phyloP scores from a whole-genome alignment of 2,329 filamentous ascomycete genomes.

The Talaromyces atroroseus region DNA sequence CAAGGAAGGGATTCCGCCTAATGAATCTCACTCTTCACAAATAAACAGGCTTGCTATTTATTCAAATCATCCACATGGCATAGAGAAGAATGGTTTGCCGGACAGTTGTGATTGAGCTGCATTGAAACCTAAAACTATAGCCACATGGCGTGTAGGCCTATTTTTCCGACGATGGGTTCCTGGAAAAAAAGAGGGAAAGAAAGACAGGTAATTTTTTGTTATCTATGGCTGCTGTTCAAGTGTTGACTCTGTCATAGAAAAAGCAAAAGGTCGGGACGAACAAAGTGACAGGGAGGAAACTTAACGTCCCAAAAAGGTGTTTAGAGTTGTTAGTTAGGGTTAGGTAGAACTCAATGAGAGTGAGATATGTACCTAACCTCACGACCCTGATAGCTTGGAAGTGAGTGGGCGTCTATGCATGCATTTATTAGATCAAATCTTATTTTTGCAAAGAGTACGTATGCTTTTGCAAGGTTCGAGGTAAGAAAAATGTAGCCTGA shows the following conservation, averaged over 20 bases:
- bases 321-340: neutral
- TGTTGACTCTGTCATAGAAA: neutral
- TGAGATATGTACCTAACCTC: neutral
- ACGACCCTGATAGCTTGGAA: neutral
- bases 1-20: neutral
- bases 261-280: neutral
- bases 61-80: conserved; percentile 10
- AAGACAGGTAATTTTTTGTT: neutral
- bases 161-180: conserved; percentile 7
- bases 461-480: neutral
- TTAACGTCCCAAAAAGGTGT: neutral
- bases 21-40: neutral
- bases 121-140: neutral
- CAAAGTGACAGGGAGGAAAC: conserved; percentile 14
- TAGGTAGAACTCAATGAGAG: neutral
- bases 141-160: conserved; percentile 11
- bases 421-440: neutral
- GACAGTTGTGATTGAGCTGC: neutral
- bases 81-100: neutral
- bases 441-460: neutral
- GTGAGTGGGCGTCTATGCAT: neutral
- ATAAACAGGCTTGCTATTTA: neutral
- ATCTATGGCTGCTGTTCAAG: neutral
- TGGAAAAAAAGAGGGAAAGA: neutral
- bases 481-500: conserved; percentile 3